A percentile compares a stretch with the other conserved stretches of the same genome.
Evolutionary conservation across 176 grass and related monocot genomes (phyloP).

Genomic region (Themeda triandra): DNA sequence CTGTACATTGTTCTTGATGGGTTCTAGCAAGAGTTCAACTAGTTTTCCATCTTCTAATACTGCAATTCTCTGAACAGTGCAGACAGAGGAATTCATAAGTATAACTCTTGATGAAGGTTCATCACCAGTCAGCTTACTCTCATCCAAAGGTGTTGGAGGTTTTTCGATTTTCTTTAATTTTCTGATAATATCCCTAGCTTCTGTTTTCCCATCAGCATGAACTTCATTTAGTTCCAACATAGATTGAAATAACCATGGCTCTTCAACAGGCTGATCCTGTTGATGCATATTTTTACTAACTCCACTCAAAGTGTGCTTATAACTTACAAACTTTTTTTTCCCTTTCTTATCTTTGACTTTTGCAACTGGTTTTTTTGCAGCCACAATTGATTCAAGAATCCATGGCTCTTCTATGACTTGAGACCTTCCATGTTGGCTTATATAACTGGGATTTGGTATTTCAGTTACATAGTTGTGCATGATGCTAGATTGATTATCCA

Average conservation of each 20-base stretch:
- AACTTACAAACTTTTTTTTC: conserved; percentile 16
- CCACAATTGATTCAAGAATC: conserved; percentile 57
- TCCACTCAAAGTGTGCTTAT: conserved; percentile 6
- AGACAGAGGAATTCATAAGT: conserved; percentile 86
- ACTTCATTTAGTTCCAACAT: conserved; percentile 18
- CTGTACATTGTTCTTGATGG: conserved; percentile 91
- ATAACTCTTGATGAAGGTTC: conserved; percentile 69
- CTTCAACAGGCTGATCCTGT: conserved; percentile 46
- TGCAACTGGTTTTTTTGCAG: conserved; percentile 32
- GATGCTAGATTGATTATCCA: conserved; percentile 26
- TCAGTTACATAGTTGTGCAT: conserved; percentile 28
- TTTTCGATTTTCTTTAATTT: conserved; percentile 40
- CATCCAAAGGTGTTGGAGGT: conserved; percentile 28
- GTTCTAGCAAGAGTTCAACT: conserved; percentile 86
- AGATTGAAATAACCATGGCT: conserved; percentile 52
- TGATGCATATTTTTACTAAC: conserved; percentile 27
- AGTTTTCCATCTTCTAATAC: conserved; percentile 88
- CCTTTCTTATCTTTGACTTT: conserved; percentile 38
- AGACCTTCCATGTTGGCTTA: conserved; percentile 39
- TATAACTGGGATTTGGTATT: conserved; percentile 22
- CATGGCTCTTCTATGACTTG: conserved; percentile 82
- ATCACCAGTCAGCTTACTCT: conserved; percentile 20
- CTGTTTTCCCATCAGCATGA: conserved; percentile 26
- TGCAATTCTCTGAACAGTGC: conserved; percentile 90
- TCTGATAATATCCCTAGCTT: conserved; percentile 34